Evolutionary conservation across 192 early-diverging fungal genomes (phyloP).

Genomic region (Lobosporangium transversale): DNA sequence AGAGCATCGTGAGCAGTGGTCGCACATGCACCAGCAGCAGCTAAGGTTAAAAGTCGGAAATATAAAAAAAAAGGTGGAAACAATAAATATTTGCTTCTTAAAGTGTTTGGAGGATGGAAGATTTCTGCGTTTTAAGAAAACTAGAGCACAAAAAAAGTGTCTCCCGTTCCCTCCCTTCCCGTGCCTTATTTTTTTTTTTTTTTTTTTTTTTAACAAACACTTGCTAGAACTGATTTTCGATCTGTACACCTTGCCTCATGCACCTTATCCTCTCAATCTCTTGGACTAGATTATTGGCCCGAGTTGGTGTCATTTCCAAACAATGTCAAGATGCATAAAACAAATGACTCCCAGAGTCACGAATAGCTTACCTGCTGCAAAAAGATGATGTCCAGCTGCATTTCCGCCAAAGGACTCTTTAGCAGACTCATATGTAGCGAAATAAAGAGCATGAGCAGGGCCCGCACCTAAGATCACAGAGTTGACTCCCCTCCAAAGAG

Average conservation of each 20-base stretch:
- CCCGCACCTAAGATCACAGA: conserved; percentile 94
- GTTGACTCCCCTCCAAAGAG: conserved; percentile 93
- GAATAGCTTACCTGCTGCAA: conserved; percentile 65
- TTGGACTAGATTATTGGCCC: no score
- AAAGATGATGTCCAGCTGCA: conserved; percentile 62
- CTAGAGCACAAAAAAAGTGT: neutral
- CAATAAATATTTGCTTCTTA: neutral
- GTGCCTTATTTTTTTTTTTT: neutral
- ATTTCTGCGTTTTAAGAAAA: no score
- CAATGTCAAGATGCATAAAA: no score
- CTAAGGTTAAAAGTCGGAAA: conserved; percentile 38
- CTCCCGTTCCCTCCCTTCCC: neutral
- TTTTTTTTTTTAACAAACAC: neutral
- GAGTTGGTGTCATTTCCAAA: no score
- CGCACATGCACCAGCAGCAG: conserved; percentile 90
- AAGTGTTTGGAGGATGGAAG: no score
- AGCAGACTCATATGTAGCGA: conserved; percentile 92
- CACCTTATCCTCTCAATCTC: no score
- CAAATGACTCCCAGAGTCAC: neutral
- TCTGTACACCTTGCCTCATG: no score
- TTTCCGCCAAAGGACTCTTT: conserved; percentile 79
- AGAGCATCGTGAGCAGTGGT: conserved; percentile 89
- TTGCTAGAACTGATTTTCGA: no score
- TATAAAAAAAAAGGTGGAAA: neutral
- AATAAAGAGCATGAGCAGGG: conserved; percentile 95